Conservation (phyloP, 1,284 basidiomycete genomes). For the Cutaneotrichosporon curvatum region DNA sequence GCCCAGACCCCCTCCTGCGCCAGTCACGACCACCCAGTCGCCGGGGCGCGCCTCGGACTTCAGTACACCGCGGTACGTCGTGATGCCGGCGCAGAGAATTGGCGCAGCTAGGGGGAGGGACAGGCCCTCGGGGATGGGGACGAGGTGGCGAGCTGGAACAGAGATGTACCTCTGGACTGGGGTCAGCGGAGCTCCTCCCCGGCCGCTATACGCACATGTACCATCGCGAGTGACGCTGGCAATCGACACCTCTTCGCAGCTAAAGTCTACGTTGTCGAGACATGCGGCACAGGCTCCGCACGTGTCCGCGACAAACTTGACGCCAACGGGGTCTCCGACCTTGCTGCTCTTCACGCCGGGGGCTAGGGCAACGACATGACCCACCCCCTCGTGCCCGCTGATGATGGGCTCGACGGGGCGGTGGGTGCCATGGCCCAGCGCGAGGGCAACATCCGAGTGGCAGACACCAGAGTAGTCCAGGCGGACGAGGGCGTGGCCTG, state of each 20-base stretch:
- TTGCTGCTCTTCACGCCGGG: conserved; percentile 17
- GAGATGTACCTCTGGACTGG: conserved; percentile 44
- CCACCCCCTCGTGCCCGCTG: conserved; percentile 54
- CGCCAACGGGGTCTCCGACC: conserved; percentile 51
- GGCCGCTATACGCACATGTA: background rate
- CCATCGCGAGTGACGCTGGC: conserved; percentile 55
- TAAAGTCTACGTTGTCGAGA: conserved; percentile 56
- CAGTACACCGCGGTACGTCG: conserved; percentile 68
- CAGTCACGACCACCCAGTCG: conserved; percentile 67
- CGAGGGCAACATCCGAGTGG: conserved; percentile 57
- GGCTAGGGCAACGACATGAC: conserved; percentile 65
- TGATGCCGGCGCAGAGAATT: conserved; percentile 63
- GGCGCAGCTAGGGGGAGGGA: conserved; percentile 67
- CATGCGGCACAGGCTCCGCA: conserved; percentile 69
- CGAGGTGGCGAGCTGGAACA: conserved; percentile 59
- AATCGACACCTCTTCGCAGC: conserved; percentile 55
- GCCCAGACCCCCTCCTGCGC: conserved; percentile 47
- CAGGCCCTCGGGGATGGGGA: conserved; percentile 63
- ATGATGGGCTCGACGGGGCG: conserved; percentile 56
- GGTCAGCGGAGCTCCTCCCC: background rate
- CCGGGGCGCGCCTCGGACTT: conserved; percentile 59
- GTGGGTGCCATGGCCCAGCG: conserved; percentile 51
- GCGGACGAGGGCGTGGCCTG: conserved; percentile 8
- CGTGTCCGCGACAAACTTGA: conserved; percentile 66
- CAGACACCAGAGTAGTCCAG: conserved; percentile 53